A percentile compares a stretch with the other conserved stretches of the same genome.
These are phyloP conservation scores for Leptoxyphium fumago DNA, from an alignment of 2,329 filamentous ascomycete genomes.

Conservation along the genomic window DNA sequence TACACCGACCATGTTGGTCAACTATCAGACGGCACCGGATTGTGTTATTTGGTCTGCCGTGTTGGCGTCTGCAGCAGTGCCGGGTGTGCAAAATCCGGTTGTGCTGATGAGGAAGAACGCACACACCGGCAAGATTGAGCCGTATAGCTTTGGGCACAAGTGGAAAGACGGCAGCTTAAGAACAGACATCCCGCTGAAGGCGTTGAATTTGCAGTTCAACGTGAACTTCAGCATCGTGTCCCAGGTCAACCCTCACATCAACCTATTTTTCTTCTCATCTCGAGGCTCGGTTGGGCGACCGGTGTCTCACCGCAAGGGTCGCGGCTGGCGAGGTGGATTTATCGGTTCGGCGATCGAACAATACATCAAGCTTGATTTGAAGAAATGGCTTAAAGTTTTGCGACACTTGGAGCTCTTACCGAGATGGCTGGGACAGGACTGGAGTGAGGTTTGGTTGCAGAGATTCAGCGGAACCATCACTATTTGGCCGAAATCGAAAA, in stretches of 20 bases:
- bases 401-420: conserved; percentile 85
- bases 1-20: conserved; percentile 79
- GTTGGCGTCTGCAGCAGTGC: conserved; percentile 84
- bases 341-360: conserved; percentile 84
- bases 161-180: conserved; percentile 95
- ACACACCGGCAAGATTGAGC: conserved; percentile 58
- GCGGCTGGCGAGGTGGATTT: conserved; percentile 92
- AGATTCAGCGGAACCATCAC: conserved; percentile 90
- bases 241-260: conserved; percentile 91
- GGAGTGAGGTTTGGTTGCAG: conserved; percentile 93
- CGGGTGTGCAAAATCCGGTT: conserved; percentile 87
- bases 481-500: conserved; percentile 75
- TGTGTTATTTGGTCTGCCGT: conserved; percentile 98
- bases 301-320: conserved; percentile 82
- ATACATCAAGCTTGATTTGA: conserved; percentile 89
- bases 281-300: conserved; percentile 82
- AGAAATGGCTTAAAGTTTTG: conserved; percentile 93
- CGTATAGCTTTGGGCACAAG: conserved; percentile 95
- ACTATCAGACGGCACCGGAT: conserved; percentile 88
- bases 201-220: conserved; percentile 92
- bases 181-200: conserved; percentile 89
- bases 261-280: conserved; percentile 96
- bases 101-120: conserved; percentile 75
- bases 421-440: conserved; percentile 82
- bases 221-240: conserved; percentile 90